Base-by-base conservation (phyloP, 495 filamentous ascomycete species). In the Hyaloscypha bicolor region DNA sequence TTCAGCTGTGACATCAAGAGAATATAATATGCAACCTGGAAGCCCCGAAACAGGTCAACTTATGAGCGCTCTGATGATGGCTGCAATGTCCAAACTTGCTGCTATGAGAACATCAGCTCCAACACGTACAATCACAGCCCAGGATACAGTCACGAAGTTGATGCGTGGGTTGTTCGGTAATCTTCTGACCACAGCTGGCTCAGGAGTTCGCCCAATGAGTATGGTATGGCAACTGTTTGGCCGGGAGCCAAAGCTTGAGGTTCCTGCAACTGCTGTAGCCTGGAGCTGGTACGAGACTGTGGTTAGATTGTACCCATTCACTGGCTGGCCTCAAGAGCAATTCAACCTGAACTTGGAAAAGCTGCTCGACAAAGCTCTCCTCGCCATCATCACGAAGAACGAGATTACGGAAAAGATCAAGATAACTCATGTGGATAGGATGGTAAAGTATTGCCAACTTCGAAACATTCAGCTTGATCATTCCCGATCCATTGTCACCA, bases 141-240 rank as follows among this genome's bases (percentile, higher is more conserved):
- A 73, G 29, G 73, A 75, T 63, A 73, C 73, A 4, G 67, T 73
- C 39, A 73, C 72, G 55, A 72, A 62, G 67, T 61, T 75, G 52
- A 75, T 75, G 69, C 69, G 73, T 51, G 73, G 73, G 19, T 64
- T 75, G 1, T 75, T 75, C 48, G 72, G 71, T 29, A 73, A 75
- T 72, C 55, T 75, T 4, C 35, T 75, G 63, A 75, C 73, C 31
- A 73, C 60, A 57, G 73, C 73, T 59, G 73, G 71, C 0, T 73
- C 73, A 55, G 73, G 73, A 19, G 67, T 73, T 12, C 71, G 73
- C 39, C 73, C 73, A 60, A 55, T 72, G 0, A 75, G 73, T 32
- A 75, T 75, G 73, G 69, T 73, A 12, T 75, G 73, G 71, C 73
- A 75, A 51, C 51, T 75, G 25, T 72, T 75, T 62, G 72, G 71